Conservation (phyloP, 2,329 filamentous ascomycete genomes). For the Fusarium sp. region DNA sequence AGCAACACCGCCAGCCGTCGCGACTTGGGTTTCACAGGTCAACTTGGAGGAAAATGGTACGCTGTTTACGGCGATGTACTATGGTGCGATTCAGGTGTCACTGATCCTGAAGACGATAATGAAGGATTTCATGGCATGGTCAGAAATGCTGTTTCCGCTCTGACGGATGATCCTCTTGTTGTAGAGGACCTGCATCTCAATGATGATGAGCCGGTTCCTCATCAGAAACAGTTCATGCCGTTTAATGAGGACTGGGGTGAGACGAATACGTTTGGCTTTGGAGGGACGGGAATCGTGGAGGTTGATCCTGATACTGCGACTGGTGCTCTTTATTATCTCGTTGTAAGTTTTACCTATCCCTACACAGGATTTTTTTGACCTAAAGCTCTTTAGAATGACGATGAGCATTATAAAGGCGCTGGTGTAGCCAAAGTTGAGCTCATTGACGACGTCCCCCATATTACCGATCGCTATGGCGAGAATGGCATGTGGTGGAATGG, state of each 20-base stretch:
- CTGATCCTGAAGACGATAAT: conserved; percentile 42
- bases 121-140: conserved; percentile 54
- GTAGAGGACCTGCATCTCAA: conserved; percentile 51
- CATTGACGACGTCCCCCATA: conserved; percentile 46
- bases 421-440: conserved; percentile 50
- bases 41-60: conserved; percentile 51
- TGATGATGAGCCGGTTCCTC: conserved; percentile 38
- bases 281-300: conserved; percentile 53
- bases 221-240: conserved; percentile 51
- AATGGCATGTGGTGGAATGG: conserved; percentile 51
- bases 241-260: conserved; percentile 51
- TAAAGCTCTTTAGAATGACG: conserved; percentile 40
- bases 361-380: rapidly evolving
- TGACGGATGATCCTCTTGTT: conserved; percentile 49
- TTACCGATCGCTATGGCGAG: conserved; percentile 45
- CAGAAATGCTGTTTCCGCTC: conserved; percentile 48
- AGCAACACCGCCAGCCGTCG: conserved; percentile 51
- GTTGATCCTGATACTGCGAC: conserved; percentile 40
- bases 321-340: conserved; percentile 50
- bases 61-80: conserved; percentile 48
- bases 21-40: conserved; percentile 51
- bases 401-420: conserved; percentile 48
- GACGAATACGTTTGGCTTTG: conserved; percentile 48
- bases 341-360: conserved; percentile 39
- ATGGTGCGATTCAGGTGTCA: conserved; percentile 49